Conservation (phyloP, 805 yeast genomes). For the Hanseniaspora vineae region DNA sequence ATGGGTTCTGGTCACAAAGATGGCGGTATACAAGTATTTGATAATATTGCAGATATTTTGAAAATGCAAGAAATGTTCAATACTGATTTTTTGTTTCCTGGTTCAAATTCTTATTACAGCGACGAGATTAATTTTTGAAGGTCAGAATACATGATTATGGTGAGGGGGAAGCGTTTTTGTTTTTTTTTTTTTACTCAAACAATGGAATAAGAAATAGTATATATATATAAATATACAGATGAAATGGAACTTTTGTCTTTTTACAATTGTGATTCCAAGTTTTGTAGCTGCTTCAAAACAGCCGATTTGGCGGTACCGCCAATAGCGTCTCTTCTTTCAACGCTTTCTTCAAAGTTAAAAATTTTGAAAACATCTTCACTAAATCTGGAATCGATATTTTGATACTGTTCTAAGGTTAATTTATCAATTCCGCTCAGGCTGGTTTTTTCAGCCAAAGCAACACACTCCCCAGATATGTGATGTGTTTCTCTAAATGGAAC, state of each 20-base stretch:
- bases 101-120: conserved; percentile 1
- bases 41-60: neutral
- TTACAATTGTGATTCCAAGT: conserved; percentile 20
- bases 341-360: conserved; percentile 88
- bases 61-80: neutral
- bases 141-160: too few relatives aligned
- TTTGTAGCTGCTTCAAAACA: conserved; percentile 56
- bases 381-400: conserved; percentile 70
- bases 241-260: neutral
- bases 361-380: conserved; percentile 67
- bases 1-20: too few relatives aligned
- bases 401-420: conserved; percentile 63
- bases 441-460: conserved; percentile 72
- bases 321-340: conserved; percentile 90
- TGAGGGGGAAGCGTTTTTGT: neutral
- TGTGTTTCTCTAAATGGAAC: conserved; percentile 99
- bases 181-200: neutral
- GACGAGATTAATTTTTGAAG: conserved; percentile 4
- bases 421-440: conserved; percentile 76
- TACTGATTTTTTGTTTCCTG: conserved; percentile 1
- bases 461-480: conserved; percentile 97
- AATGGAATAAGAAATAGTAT: neutral
- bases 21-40: too few relatives aligned
- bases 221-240: neutral
- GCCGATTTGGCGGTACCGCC: conserved; percentile 97